phyloP scores from a whole-genome alignment of 2,329 filamentous ascomycete genomes.

The Xylariaceae sp. region DNA sequence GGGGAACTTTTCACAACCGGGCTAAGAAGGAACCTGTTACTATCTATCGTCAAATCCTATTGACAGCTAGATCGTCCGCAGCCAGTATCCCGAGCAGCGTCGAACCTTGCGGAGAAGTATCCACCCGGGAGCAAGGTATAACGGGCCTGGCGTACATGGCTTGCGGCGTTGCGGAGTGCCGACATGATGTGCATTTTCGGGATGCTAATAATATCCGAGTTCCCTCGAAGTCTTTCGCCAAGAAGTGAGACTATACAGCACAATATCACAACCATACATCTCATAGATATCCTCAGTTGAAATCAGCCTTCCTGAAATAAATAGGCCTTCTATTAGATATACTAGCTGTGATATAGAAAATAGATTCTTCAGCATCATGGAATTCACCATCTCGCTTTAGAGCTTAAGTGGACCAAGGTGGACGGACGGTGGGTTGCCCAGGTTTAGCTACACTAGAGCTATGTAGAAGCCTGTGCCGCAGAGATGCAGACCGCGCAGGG shows the following conservation, averaged over 20 bases:
- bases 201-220: conserved; percentile 18
- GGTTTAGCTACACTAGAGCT: not conserved
- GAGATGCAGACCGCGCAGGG: not conserved
- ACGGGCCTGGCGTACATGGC: too few species aligned
- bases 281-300: too few species aligned
- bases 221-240: conserved; percentile 1
- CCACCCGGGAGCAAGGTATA: conserved; percentile 4
- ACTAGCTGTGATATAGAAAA: not conserved
- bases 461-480: not conserved
- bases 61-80: too few species aligned
- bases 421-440: not conserved
- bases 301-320: not conserved
- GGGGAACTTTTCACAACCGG: not conserved
- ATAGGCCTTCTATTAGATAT: not conserved
- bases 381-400: too few species aligned
- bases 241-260: conserved; percentile 7
- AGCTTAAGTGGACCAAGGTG: too few species aligned
- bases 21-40: not conserved
- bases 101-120: not conserved
- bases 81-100: not conserved
- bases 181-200: not conserved
- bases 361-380: not conserved
- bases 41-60: conserved; percentile 12
- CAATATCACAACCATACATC: too few species aligned
- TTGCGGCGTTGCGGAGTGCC: not conserved